phyloP scores from a whole-genome alignment of 306 rosid genomes.

The Prunus salicina region DNA sequence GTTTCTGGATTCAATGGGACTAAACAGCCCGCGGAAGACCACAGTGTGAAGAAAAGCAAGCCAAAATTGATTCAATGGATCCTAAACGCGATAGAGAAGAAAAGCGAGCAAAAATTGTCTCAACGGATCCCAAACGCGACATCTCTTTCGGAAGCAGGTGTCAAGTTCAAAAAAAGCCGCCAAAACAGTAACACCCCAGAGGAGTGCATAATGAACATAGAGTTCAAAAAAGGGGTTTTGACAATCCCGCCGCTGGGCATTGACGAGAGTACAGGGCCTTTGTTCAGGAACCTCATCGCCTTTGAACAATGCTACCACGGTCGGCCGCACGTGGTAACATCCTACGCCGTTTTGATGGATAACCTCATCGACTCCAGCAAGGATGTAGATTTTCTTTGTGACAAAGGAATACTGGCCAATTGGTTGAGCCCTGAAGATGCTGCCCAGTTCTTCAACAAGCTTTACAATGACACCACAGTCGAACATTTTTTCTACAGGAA shows the following conservation, averaged over 20 bases:
- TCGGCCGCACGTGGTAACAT: not conserved
- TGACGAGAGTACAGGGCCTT: constrained; percentile 8
- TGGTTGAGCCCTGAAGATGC: constrained; percentile 19
- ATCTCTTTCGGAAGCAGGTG: not conserved
- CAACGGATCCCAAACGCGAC: constrained; percentile 2
- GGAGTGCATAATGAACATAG: not conserved
- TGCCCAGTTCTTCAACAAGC: not conserved
- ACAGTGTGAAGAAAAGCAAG: too few species aligned
- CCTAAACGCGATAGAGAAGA: too few species aligned
- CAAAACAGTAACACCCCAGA: rapidly evolving
- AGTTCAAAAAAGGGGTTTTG: not conserved
- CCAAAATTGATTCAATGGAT: too few species aligned
- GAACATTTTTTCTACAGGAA: too few species aligned
- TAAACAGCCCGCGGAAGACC: too few species aligned
- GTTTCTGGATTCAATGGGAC: too few species aligned
- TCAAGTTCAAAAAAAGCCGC: not conserved
- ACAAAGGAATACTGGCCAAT: not conserved
- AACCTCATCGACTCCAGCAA: not conserved
- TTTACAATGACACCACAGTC: constrained; percentile 15
- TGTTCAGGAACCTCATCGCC: constrained; percentile 11
- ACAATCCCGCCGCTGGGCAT: not conserved
- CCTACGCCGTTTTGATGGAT: constrained; percentile 20
- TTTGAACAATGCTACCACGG: constrained; percentile 12
- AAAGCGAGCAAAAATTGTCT: too few species aligned
- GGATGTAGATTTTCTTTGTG: constrained; percentile 4